Evolutionary conservation across 2,329 filamentous ascomycete species (phyloP), one percentile per base, ranked within the genome.

Genomic region (Didymella arachidicola): DNA sequence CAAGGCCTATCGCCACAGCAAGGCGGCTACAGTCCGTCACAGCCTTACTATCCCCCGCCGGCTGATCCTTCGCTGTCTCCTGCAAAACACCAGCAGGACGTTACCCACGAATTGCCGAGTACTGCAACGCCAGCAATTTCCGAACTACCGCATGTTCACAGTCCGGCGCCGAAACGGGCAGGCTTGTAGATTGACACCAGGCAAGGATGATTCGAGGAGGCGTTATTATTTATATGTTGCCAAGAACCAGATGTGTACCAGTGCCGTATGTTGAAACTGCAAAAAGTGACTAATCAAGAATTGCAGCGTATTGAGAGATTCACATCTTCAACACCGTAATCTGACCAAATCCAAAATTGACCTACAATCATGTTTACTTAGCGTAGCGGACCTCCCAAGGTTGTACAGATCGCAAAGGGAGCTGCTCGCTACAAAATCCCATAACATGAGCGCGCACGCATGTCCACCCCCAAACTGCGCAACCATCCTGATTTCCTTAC

Each of bases 71-170:
- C 27, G 16, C 43, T 30, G 27, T 19, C 43, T n/a, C 26, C 8
- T 30, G 22, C 41, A 14, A 43, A 43, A n/a, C 41, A 43, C 25
- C 14, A 44, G 36, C 36, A 39, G n/a, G 25, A 44, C 14, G 6
- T 53, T 18, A 58, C 29, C 4, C 38, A 44, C 2, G 56, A 58
- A 45, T 25, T 58, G 34, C 38, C 44, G n/a, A 41, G 29, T 27
- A 39, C 44, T 12, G 30, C 36, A 3, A 53, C 49, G 0, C 56
- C 56, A 6, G 56, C 49, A 4, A 29, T 53, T 25, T 43, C 49
- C 2, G 56, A 58, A 26, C n/a, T 58, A 16, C 49, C 49, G 25
- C 30, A 38, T 11, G 26, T 53, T 12, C 30, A 27, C 25, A 58
- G 56, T 18, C 56, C 56, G 10, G 29, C 30, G 10, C 49, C 56